These are phyloP conservation scores for Linum lewisii DNA, from an alignment of 345 rosid genomes.

Conservation along the genomic window DNA sequence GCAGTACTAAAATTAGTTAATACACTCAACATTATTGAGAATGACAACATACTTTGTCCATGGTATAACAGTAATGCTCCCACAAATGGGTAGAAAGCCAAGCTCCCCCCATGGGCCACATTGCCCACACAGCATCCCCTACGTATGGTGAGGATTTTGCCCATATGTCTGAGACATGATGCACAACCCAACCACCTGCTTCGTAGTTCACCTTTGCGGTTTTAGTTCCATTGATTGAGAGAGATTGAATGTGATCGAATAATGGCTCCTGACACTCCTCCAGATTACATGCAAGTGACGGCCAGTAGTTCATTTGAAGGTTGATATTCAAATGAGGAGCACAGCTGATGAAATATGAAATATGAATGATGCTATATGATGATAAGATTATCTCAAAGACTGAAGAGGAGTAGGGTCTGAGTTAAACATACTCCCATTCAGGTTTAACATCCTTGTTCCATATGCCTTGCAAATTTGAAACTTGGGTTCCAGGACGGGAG, in stretches of 20 bases:
- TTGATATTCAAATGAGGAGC: conserved; percentile 94
- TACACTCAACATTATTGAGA: neutral
- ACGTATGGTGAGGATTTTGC: conserved; percentile 74
- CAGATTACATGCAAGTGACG: conserved; percentile 76
- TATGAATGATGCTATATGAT: too few species aligned
- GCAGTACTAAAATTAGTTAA: neutral
- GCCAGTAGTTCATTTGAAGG: conserved; percentile 98
- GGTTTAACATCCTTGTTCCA: conserved; percentile 9
- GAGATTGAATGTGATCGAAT: conserved; percentile 58
- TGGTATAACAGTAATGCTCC: conserved; percentile 80
- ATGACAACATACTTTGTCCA: conserved; percentile 54
- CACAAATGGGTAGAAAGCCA: conserved; percentile 97
- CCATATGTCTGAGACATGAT: conserved; percentile 89
- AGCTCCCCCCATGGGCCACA: conserved; percentile 99
- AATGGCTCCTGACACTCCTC: conserved; percentile 81
- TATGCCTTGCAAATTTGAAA: conserved; percentile 7
- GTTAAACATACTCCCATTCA: conserved; percentile 1
- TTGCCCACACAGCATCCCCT: conserved; percentile 65
- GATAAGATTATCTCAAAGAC: neutral
- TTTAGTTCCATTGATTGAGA: conserved; percentile 67
- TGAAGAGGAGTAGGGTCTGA: neutral
- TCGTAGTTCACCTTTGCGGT: conserved; percentile 89
- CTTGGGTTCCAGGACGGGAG: conserved; percentile 9
- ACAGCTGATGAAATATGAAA: conserved; percentile 34
- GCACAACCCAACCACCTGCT: conserved; percentile 83